Percentiles rank a stretch among this genome's conserved stretches.
phyloP scores from a whole-genome alignment of 441 rosid genomes.

The Capsella rubella region DNA sequence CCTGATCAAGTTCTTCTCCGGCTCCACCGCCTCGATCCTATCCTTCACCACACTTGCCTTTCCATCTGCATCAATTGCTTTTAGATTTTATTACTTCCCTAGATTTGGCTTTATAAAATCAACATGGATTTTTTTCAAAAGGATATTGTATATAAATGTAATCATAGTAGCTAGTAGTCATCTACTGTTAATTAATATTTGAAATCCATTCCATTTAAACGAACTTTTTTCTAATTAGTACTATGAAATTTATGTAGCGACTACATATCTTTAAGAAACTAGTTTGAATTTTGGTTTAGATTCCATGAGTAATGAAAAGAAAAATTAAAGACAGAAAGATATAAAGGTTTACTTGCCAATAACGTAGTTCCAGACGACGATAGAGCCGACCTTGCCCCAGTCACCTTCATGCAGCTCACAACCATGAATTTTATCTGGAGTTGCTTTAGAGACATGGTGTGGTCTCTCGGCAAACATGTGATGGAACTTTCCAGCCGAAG shows the following conservation, averaged over 20 bases:
- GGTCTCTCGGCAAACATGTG: neutral
- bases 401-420: slow-evolving; percentile 37
- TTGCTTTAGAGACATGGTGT: slow-evolving; percentile 25
- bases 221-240: neutral
- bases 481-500: slow-evolving; percentile 32
- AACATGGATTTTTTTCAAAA: neutral
- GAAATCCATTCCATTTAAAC: neutral
- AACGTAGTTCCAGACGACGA: slow-evolving; percentile 32
- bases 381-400: slow-evolving; percentile 34
- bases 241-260: neutral
- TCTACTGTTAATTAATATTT: neutral
- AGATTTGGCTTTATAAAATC: neutral
- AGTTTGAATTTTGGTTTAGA: neutral
- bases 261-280: too few relatives aligned
- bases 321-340: too few relatives aligned
- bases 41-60: neutral
- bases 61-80: neutral
- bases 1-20: slow-evolving; percentile 27
- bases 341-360: neutral
- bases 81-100: neutral
- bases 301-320: neutral
- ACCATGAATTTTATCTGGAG: slow-evolving; percentile 7
- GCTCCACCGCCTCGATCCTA: neutral
- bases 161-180: neutral
- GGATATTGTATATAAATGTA: neutral